phyloP scores from a whole-genome alignment of 306 rosid species.

The Casuarina glauca region DNA sequence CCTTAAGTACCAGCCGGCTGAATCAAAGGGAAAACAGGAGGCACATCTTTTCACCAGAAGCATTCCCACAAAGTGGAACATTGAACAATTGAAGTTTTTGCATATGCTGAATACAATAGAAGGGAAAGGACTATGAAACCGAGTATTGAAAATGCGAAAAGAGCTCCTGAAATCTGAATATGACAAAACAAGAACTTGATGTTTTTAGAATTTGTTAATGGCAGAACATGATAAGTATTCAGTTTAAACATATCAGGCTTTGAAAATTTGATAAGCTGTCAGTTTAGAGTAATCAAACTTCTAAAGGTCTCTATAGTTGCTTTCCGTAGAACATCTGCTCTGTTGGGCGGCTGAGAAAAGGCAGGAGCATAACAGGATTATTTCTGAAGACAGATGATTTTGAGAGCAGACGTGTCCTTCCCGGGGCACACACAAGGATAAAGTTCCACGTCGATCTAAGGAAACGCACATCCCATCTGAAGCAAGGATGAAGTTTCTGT shows the following conservation, averaged over 20 bases:
- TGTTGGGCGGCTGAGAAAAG: not conserved
- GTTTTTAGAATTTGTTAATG: not conserved
- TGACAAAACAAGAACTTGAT: not conserved
- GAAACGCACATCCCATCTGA: no score
- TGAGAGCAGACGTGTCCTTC: no score
- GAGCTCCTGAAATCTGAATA: constrained; percentile 10
- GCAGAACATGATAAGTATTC: constrained; percentile 1
- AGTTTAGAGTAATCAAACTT: not conserved
- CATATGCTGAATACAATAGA: not conserved
- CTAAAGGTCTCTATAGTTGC: not conserved
- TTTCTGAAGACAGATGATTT: no score
- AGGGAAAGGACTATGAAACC: not conserved
- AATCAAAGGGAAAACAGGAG: no score
- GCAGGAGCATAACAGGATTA: not conserved
- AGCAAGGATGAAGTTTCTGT: no score
- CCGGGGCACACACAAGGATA: no score
- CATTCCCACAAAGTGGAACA: no score
- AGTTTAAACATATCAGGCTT: not conserved
- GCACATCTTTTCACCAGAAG: no score
- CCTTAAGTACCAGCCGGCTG: no score
- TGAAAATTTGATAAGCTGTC: constrained; percentile 5
- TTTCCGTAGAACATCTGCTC: not conserved
- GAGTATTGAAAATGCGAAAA: constrained; percentile 13
- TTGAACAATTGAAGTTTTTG: no score
- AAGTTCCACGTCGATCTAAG: no score